phyloP scores from a whole-genome alignment of 2,329 filamentous ascomycete species.

The Cytospora piceae region DNA sequence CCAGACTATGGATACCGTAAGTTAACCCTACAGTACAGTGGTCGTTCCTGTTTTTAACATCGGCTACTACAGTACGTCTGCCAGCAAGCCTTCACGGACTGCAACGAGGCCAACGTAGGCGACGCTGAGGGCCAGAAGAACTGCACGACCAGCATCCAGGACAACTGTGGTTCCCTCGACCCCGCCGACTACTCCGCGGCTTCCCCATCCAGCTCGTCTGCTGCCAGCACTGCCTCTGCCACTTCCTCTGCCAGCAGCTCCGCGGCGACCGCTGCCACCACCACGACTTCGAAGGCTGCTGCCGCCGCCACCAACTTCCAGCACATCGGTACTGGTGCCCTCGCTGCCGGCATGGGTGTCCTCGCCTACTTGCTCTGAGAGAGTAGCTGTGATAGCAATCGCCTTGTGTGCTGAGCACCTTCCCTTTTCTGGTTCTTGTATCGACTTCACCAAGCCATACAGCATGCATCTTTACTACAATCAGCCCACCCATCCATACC shows the following conservation, averaged over 20 bases:
- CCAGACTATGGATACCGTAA: conserved; percentile 54
- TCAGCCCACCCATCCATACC: conserved; percentile 27
- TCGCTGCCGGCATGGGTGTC: conserved; percentile 54
- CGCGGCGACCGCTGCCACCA: conserved; percentile 30
- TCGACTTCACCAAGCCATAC: conserved; percentile 28
- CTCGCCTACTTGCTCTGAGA: conserved; percentile 56
- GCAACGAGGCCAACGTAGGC: conserved; percentile 48
- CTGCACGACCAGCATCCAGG: conserved; percentile 53
- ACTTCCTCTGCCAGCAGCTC: conserved; percentile 25
- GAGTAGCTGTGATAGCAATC: conserved; percentile 17
- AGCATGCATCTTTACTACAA: conserved; percentile 25
- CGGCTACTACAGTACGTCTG: conserved; percentile 51
- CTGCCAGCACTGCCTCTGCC: conserved; percentile 22
- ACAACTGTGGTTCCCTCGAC: conserved; percentile 51
- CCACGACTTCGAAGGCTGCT: conserved; percentile 33
- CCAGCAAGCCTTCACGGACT: conserved; percentile 51
- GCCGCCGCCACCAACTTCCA: conserved; percentile 40
- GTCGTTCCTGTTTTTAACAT: conserved; percentile 28
- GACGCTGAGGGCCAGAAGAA: conserved; percentile 48
- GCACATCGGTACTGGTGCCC: conserved; percentile 49
- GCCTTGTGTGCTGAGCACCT: conserved; percentile 23
- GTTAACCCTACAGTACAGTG: conserved; percentile 24
- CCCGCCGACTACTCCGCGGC: conserved; percentile 39
- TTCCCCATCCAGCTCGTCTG: conserved; percentile 32
- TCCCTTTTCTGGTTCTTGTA: conserved; percentile 31